Conservation (phyloP, 768 basidiomycete species). For the Postia placenta region DNA sequence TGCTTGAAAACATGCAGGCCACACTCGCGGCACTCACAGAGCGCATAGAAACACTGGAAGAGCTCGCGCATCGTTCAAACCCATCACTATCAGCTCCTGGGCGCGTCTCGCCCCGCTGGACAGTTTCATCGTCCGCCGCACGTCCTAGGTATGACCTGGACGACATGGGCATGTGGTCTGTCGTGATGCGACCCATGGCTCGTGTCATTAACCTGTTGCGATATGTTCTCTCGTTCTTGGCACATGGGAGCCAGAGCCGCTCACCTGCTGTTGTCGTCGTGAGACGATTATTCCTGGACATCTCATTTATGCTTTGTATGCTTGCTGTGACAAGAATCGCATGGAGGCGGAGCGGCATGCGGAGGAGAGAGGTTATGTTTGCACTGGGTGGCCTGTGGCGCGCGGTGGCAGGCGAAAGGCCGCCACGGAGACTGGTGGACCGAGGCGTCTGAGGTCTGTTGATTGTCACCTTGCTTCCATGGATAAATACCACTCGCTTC, state of each 20-base stretch:
- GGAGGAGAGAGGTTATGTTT: constrained; percentile 59
- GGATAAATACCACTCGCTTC: neutral
- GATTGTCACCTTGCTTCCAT: neutral
- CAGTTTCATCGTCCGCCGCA: constrained; percentile 9
- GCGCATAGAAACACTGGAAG: constrained; percentile 56
- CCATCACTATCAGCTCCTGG: constrained; percentile 30
- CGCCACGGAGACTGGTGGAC: constrained; percentile 42
- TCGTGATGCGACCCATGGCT: constrained; percentile 60
- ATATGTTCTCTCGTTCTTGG: constrained; percentile 51
- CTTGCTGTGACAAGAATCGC: constrained; percentile 48
- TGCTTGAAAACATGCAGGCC: constrained; percentile 74
- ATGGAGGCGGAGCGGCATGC: constrained; percentile 66
- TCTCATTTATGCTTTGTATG: constrained; percentile 65
- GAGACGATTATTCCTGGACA: constrained; percentile 69
- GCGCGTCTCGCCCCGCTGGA: constrained; percentile 16
- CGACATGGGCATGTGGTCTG: constrained; percentile 80
- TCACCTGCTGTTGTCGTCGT: constrained; percentile 65
- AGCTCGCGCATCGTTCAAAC: constrained; percentile 16
- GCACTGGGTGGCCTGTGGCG: constrained; percentile 67
- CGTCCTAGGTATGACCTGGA: constrained; percentile 55
- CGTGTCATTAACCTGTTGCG: constrained; percentile 43
- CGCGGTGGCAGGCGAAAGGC: constrained; percentile 55
- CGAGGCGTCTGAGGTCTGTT: constrained; percentile 24
- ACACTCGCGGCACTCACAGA: constrained; percentile 79
- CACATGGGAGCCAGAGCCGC: constrained; percentile 48